These are phyloP conservation scores for Vaccinium corymbosum DNA, from an alignment of 148 eudicot species.

Conservation along the genomic window DNA sequence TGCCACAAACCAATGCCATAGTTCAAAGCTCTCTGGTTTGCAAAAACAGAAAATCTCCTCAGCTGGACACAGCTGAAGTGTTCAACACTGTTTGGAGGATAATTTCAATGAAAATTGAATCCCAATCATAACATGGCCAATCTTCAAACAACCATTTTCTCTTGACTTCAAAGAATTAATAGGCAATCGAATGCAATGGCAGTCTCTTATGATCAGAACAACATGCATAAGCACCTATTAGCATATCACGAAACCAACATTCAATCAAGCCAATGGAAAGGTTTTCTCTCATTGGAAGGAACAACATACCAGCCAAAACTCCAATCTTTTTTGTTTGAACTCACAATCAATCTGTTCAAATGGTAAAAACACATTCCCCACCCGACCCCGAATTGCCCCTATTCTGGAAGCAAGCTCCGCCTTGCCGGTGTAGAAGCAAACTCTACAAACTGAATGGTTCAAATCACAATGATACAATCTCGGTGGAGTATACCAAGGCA, in stretches of 20 bases:
- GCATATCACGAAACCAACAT: neutral
- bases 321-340: neutral
- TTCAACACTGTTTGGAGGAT: neutral
- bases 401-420: neutral
- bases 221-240: conserved; percentile 1
- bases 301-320: neutral
- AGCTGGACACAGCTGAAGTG: neutral
- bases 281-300: neutral
- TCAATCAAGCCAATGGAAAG: neutral
- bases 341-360: neutral
- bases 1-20: neutral
- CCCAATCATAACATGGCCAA: neutral
- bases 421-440: neutral
- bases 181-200: neutral
- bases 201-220: neutral
- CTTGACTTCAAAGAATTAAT: neutral
- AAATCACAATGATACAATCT: neutral
- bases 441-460: neutral
- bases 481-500: too few relatives aligned
- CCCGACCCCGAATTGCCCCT: too few relatives aligned
- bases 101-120: neutral
- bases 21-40: neutral
- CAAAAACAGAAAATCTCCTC: neutral
- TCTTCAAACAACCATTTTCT: neutral
- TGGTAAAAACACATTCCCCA: neutral